Conservation (phyloP, 495 filamentous ascomycete species). For the Penicillium nucicola region DNA sequence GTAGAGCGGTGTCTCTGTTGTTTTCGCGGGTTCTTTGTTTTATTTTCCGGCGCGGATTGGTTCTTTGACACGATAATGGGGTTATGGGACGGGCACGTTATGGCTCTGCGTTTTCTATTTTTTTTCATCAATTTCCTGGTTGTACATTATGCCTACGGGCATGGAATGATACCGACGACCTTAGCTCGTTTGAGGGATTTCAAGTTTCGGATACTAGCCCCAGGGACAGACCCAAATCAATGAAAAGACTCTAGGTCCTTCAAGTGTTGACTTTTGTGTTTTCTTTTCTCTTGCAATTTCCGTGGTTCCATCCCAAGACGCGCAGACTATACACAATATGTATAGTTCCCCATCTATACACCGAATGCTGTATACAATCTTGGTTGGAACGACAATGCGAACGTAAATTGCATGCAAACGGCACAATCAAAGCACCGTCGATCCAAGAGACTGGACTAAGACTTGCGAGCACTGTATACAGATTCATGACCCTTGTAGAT, state of each 20-base stretch:
- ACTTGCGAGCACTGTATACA: no score
- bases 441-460: no score
- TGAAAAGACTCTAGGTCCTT: conserved; percentile 31
- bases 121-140: conserved; percentile 64
- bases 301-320: no score
- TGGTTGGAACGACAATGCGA: no score
- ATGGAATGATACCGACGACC: conserved; percentile 53
- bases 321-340: no score
- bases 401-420: no score
- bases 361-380: no score
- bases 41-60: conserved; percentile 58
- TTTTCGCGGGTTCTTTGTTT: conserved; percentile 55
- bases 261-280: not conserved
- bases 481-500: no score
- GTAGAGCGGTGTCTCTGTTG: conserved; percentile 51
- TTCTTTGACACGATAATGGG: conserved; percentile 84
- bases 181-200: conserved; percentile 32
- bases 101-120: conserved; percentile 72
- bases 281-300: no score
- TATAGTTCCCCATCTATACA: no score
- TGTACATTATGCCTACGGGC: conserved; percentile 91
- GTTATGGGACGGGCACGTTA: conserved; percentile 77
- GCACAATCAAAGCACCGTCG: no score
- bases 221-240: conserved; percentile 19
- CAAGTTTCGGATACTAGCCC: conserved; percentile 24